Evolutionary conservation across 768 basidiomycete species (phyloP).

Genomic region (Suillus cothurnatus): DNA sequence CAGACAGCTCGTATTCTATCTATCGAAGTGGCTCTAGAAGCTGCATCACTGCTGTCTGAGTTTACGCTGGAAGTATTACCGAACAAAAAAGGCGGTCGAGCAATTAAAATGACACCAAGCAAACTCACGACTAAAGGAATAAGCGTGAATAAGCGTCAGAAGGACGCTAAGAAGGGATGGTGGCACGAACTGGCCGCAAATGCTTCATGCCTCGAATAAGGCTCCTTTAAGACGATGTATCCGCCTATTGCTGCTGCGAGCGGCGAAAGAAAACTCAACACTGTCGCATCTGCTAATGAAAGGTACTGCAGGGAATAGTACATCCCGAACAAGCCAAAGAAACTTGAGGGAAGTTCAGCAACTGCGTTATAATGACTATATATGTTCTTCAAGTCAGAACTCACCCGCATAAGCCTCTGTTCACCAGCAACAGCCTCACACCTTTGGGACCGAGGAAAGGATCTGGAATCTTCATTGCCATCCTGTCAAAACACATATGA

Average conservation of each 20-base stretch:
- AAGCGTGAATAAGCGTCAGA: neutral
- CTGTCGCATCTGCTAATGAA: conserved; percentile 76
- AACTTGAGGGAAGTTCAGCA: conserved; percentile 41
- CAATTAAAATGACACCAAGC: conserved; percentile 78
- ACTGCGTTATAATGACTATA: neutral
- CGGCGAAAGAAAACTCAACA: conserved; percentile 75
- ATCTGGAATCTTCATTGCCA: conserved; percentile 47
- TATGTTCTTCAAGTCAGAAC: conserved; percentile 15
- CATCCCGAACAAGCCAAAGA: conserved; percentile 69
- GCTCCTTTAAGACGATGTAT: conserved; percentile 62
- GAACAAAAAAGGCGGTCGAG: conserved; percentile 76
- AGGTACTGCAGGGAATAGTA: conserved; percentile 76
- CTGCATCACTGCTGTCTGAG: conserved; percentile 4
- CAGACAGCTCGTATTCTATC: conserved; percentile 62
- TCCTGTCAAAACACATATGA: conserved; percentile 26
- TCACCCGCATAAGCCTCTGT: conserved; percentile 68
- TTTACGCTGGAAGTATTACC: conserved; percentile 32
- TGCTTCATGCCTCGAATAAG: conserved; percentile 54
- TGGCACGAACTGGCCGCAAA: conserved; percentile 49
- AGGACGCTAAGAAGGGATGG: neutral
- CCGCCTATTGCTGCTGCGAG: conserved; percentile 64
- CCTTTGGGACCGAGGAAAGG: conserved; percentile 72
- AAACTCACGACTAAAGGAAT: conserved; percentile 57
- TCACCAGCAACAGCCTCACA: conserved; percentile 56
- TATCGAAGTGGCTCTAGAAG: conserved; percentile 23